A percentile compares a stretch with the other conserved stretches of the same genome.
Evolutionary conservation across 257 asterid species (phyloP).

Genomic region (Echium plantagineum): DNA sequence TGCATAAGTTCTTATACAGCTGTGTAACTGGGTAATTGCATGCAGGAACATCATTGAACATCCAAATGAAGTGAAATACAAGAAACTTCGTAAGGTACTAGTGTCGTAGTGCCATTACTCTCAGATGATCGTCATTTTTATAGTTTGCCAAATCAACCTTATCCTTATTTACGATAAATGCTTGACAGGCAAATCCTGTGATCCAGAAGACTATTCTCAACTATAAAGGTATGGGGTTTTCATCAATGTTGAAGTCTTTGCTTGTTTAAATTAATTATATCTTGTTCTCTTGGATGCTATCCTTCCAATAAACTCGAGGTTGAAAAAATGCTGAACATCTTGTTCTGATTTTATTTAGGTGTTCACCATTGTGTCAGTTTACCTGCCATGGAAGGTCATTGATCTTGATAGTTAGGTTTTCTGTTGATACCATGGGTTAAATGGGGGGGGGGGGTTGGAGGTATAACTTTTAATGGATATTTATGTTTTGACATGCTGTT

Average conservation of each 20-base stretch:
- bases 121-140: neutral
- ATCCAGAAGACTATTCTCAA: conserved; percentile 54
- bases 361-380: no score
- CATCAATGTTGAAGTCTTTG: neutral
- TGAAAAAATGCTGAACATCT: neutral
- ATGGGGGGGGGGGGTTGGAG: no score
- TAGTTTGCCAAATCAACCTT: conserved; percentile 6
- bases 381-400: no score
- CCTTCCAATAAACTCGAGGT: neutral
- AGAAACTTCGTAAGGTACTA: conserved; percentile 67
- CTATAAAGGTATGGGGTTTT: conserved; percentile 42
- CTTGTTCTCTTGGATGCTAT: neutral
- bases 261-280: neutral
- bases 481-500: no score
- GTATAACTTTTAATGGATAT: no score
- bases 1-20: no score
- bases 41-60: conserved; percentile 87
- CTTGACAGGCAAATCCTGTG: conserved; percentile 57
- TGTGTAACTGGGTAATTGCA: conserved; percentile 3
- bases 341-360: neutral
- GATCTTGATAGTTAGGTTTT: no score
- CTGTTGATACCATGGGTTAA: no score
- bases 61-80: conserved; percentile 64
- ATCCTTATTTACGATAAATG: conserved; percentile 9
- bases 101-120: neutral